These are phyloP conservation scores for Kitagawia praeruptora DNA, from an alignment of 129 eudicot genomes.

Conservation along the genomic window DNA sequence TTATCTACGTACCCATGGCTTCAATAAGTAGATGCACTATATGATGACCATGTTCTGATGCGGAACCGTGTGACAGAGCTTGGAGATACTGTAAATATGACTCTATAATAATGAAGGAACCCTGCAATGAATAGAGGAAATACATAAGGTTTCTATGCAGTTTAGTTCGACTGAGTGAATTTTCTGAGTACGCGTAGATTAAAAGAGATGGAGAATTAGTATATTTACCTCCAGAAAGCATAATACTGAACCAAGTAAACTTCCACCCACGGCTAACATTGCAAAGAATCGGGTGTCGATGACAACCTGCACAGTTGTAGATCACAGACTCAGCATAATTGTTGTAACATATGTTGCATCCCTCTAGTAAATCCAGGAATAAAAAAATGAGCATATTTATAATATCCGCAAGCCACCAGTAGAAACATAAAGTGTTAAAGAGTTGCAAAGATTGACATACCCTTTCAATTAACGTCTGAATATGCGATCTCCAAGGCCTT, in stretches of 20 bases:
- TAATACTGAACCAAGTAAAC: constrained; percentile 68
- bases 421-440: background rate
- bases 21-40: constrained; percentile 50
- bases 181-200: background rate
- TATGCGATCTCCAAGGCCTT: constrained; percentile 35
- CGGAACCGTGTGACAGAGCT: constrained; percentile 27
- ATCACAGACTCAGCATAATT: background rate
- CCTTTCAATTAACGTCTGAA: constrained; percentile 53
- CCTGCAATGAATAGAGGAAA: constrained; percentile 24
- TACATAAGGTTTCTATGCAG: background rate
- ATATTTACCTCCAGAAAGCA: constrained; percentile 69
- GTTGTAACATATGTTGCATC: background rate
- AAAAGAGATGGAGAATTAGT: background rate
- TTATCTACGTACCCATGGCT: constrained; percentile 39
- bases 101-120: constrained; percentile 40
- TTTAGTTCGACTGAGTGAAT: background rate
- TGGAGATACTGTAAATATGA: constrained; percentile 65
- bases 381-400: background rate
- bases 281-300: constrained; percentile 73
- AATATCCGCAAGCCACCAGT: background rate
- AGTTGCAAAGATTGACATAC: constrained; percentile 13
- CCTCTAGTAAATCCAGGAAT: background rate
- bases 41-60: constrained; percentile 42
- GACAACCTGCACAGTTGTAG: constrained; percentile 31
- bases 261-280: constrained; percentile 67